These are phyloP conservation scores for Teratosphaeria zuluensis DNA, from an alignment of 2,329 filamentous ascomycete genomes.

Conservation along the genomic window DNA sequence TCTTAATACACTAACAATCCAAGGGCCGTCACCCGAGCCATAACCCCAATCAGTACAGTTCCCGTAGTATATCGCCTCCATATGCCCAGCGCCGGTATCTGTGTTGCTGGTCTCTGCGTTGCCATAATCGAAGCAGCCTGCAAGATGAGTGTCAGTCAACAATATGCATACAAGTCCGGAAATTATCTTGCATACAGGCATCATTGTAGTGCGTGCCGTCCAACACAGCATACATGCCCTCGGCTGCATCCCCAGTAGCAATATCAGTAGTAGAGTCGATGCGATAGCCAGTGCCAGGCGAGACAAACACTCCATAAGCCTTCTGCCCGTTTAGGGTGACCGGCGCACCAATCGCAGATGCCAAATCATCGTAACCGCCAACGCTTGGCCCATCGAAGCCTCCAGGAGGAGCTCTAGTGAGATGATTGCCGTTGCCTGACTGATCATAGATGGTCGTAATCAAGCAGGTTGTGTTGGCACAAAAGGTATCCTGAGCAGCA, in stretches of 20 bases:
- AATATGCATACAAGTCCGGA: not conserved
- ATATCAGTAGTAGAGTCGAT: constrained; percentile 45
- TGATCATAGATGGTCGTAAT: constrained; percentile 56
- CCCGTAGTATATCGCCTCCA: constrained; percentile 61
- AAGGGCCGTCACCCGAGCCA: constrained; percentile 43
- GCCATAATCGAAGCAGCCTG: constrained; percentile 26
- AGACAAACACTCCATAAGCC: constrained; percentile 46
- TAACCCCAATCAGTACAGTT: constrained; percentile 44
- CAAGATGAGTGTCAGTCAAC: constrained; percentile 8
- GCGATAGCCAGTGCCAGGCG: constrained; percentile 52
- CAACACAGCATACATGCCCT: constrained; percentile 52
- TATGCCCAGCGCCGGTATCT: constrained; percentile 52
- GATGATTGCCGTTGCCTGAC: constrained; percentile 51
- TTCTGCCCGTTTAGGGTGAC: constrained; percentile 48
- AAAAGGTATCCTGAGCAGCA: constrained; percentile 50
- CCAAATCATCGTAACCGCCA: constrained; percentile 50
- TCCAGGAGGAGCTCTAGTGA: constrained; percentile 48
- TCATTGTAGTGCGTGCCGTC: constrained; percentile 52
- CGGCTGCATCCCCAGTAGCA: constrained; percentile 44
- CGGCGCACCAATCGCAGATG: constrained; percentile 50
- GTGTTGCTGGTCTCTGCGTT: constrained; percentile 31
- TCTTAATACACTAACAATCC: not conserved
- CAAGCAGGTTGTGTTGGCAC: constrained; percentile 49
- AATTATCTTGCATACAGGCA: constrained; percentile 36
- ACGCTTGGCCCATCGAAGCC: constrained; percentile 46